Conservation (phyloP, 768 basidiomycete genomes). For the Tricholoma flavovirens region DNA sequence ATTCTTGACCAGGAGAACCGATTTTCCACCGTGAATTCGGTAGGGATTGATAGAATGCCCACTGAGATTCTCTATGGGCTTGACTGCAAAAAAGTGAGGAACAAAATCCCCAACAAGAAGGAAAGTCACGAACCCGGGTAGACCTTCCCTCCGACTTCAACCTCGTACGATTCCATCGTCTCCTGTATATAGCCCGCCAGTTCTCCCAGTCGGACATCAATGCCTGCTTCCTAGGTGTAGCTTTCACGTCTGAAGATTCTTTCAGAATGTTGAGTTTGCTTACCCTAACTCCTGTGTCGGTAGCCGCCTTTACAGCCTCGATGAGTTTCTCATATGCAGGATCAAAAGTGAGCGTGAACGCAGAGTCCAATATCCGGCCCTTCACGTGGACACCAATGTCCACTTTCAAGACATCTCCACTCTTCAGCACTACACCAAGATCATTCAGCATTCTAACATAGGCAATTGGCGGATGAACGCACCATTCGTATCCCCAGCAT, state of each 20-base stretch:
- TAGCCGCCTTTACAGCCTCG: conserved; percentile 91
- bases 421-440: conserved; percentile 56
- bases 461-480: conserved; percentile 19
- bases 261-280: conserved; percentile 7
- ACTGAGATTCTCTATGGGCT: conserved; percentile 88
- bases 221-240: conserved; percentile 78
- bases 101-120: conserved; percentile 1
- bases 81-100: conserved; percentile 48
- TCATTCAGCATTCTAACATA: not conserved
- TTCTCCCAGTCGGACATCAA: conserved; percentile 91
- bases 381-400: conserved; percentile 97
- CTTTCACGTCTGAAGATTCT: not conserved
- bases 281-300: conserved; percentile 86
- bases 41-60: conserved; percentile 91
- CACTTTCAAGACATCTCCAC: conserved; percentile 90
- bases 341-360: conserved; percentile 88
- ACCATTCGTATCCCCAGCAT: conserved; percentile 86
- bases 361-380: conserved; percentile 93
- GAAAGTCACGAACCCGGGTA: conserved; percentile 55
- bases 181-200: conserved; percentile 91
- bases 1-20: conserved; percentile 83
- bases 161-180: conserved; percentile 98
- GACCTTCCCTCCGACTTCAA: conserved; percentile 82
- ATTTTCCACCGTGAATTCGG: conserved; percentile 93
- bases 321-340: conserved; percentile 86